phyloP scores from a whole-genome alignment of 2,329 filamentous ascomycete species.

The Penicillium paneum region DNA sequence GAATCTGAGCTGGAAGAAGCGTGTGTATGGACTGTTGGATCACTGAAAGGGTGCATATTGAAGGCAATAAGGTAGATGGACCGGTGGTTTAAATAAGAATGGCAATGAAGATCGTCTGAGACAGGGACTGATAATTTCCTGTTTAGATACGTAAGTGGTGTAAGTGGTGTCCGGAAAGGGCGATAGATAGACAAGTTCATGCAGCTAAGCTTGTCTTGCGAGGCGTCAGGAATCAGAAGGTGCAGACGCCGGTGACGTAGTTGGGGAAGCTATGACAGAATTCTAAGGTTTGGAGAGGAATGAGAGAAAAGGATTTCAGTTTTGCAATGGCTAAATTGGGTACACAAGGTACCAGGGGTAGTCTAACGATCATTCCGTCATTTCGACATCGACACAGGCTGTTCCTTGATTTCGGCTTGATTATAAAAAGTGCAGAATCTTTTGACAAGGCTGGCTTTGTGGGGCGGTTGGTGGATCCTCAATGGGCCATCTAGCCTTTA shows the following conservation, averaged over 20 bases:
- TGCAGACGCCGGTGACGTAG: slow-evolving; percentile 7
- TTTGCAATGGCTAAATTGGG: not conserved
- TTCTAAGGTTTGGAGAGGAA: not conserved
- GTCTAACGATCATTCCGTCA: slow-evolving; percentile 12
- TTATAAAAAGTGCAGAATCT: not conserved
- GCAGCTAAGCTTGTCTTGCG: slow-evolving; percentile 9
- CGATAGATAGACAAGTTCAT: slow-evolving; percentile 17
- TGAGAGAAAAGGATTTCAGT: not conserved
- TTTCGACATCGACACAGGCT: not conserved
- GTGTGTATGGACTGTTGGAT: slow-evolving; percentile 27
- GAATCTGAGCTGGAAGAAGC: slow-evolving; percentile 29
- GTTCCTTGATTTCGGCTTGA: slow-evolving; percentile 14
- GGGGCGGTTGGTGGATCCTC: not conserved
- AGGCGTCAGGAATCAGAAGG: not conserved
- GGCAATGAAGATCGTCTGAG: not conserved
- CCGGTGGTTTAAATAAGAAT: slow-evolving; percentile 7
- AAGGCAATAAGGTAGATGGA: not conserved
- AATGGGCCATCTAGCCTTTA: not conserved
- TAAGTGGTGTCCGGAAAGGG: slow-evolving; percentile 18
- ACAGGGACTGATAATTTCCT: not conserved
- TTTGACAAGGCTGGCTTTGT: not conserved
- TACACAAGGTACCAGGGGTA: not conserved
- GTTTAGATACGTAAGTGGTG: slow-evolving; percentile 17
- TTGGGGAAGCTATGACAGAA: slow-evolving; percentile 5
- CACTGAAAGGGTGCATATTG: slow-evolving; percentile 31